These are phyloP conservation scores for Eutrema salsugineum DNA, from an alignment of 441 rosid species.

Conservation along the genomic window DNA sequence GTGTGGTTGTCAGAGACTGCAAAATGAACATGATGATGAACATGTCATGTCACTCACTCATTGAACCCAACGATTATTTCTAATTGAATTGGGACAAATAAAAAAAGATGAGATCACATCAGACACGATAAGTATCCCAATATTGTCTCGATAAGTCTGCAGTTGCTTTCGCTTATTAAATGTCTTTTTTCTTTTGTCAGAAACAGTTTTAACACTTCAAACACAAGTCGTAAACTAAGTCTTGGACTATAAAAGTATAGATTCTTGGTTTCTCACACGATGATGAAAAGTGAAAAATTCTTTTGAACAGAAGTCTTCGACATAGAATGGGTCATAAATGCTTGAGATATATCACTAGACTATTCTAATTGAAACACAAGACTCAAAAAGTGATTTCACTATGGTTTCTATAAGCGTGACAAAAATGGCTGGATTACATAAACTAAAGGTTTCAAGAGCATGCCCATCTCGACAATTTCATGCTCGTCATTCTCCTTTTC, in stretches of 20 bases:
- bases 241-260: too few relatives aligned
- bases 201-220: neutral
- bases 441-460: constrained; percentile 17
- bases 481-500: constrained; percentile 71
- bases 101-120: constrained; percentile 13
- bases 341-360: neutral
- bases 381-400: neutral
- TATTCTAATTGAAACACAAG: neutral
- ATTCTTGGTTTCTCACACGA: neutral
- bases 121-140: neutral
- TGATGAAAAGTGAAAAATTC: neutral
- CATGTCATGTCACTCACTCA: constrained; percentile 16
- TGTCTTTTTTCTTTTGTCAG: neutral
- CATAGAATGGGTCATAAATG: neutral
- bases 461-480: constrained; percentile 66
- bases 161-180: neutral
- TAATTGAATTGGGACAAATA: neutral
- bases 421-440: neutral
- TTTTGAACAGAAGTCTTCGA: neutral
- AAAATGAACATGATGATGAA: constrained; percentile 3
- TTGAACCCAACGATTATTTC: neutral
- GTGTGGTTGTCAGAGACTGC: constrained; percentile 4
- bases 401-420: neutral
- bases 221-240: too few relatives aligned
- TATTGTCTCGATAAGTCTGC: neutral